These are phyloP conservation scores for Microbotryum violaceum DNA, from an alignment of 1,284 basidiomycete genomes.

Conservation along the genomic window DNA sequence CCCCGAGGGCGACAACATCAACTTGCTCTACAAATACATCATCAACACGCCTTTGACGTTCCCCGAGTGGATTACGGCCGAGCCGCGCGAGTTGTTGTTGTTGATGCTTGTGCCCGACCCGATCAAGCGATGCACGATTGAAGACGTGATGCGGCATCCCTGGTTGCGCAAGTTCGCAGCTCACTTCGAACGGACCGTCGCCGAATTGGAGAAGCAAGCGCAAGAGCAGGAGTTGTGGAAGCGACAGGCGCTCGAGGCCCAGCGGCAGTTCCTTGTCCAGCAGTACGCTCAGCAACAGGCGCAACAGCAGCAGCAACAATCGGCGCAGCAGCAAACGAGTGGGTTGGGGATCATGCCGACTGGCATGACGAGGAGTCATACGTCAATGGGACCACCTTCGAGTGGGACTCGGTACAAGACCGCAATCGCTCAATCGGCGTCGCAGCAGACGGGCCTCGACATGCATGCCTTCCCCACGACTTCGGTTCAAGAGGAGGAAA, in stretches of 20 bases:
- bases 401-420: not conserved
- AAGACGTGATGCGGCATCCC: constrained; percentile 67
- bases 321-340: not conserved
- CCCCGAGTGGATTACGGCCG: constrained; percentile 79
- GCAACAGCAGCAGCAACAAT: constrained; percentile 1
- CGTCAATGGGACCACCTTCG: constrained; percentile 12
- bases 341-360: constrained; percentile 6
- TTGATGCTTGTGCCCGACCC: constrained; percentile 85
- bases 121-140: constrained; percentile 61
- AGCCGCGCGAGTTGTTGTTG: constrained; percentile 63
- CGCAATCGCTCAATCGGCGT: not conserved
- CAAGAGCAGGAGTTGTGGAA: constrained; percentile 79
- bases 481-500: not conserved
- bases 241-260: constrained; percentile 27
- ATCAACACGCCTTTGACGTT: constrained; percentile 91
- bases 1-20: constrained; percentile 99
- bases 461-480: not conserved
- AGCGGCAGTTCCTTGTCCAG: constrained; percentile 29
- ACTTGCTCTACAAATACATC: constrained; percentile 98
- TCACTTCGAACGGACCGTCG: constrained; percentile 62
- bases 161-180: constrained; percentile 67
- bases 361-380: constrained; percentile 29
- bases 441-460: not conserved
- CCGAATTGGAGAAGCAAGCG: constrained; percentile 69
- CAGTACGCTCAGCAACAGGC: constrained; percentile 17